A percentile compares a stretch with the other conserved stretches of the same genome.
phyloP scores from a whole-genome alignment of 2,329 filamentous ascomycete species.

The Botrytis squamosa region DNA sequence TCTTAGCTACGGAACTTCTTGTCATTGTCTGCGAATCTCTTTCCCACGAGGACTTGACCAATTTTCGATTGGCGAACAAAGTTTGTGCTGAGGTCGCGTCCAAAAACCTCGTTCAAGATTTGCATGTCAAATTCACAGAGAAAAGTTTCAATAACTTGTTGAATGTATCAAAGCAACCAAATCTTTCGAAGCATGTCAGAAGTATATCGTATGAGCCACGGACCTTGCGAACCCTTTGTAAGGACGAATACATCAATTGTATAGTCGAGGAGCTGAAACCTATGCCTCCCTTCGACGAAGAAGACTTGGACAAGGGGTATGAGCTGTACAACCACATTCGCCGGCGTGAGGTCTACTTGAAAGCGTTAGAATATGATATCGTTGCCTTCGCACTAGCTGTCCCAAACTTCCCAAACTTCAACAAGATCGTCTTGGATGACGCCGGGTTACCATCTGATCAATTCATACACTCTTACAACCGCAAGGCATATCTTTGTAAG shows the following conservation, averaged over 20 bases:
- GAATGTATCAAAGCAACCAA: neutral
- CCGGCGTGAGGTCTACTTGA: neutral
- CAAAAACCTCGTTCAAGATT: neutral
- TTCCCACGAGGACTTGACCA: neutral
- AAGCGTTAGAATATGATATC: neutral
- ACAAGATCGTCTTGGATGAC: neutral
- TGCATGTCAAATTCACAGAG: neutral
- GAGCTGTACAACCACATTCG: neutral
- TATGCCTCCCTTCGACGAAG: no score
- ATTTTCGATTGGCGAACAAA: constrained; percentile 6
- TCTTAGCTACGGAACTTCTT: constrained; percentile 1
- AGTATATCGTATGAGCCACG: constrained; percentile 1
- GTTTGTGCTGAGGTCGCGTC: neutral
- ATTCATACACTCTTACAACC: neutral
- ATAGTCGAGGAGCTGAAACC: neutral
- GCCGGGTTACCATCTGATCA: neutral
- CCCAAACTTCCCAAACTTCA: neutral
- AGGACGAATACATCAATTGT: neutral
- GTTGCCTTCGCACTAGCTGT: neutral
- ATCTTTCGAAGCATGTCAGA: constrained; percentile 7
- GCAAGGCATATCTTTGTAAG: neutral
- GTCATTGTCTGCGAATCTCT: neutral
- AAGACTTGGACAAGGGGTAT: neutral
- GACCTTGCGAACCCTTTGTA: neutral
- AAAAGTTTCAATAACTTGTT: neutral